Conservation (phyloP, 1,284 basidiomycete species). For the Ustilago hordei region DNA sequence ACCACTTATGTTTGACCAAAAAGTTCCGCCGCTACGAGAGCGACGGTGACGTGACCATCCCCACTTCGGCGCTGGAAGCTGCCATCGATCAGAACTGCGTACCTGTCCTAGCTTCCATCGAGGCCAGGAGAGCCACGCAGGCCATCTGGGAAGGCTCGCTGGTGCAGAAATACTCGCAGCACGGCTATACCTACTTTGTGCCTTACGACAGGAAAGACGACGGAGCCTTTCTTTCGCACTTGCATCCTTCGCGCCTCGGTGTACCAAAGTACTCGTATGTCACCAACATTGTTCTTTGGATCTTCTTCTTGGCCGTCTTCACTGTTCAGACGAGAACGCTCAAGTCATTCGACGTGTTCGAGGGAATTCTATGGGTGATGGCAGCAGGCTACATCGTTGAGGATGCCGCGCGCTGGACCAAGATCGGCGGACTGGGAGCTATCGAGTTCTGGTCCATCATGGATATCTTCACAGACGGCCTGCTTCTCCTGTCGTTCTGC, state of each 20-base stretch:
- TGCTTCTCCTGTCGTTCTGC: conserved; percentile 51
- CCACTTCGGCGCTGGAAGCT: conserved; percentile 56
- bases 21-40: conserved; percentile 53
- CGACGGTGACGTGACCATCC: conserved; percentile 50
- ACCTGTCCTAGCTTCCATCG: conserved; percentile 48
- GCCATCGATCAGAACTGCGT: conserved; percentile 61
- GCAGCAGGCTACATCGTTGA: conserved; percentile 60
- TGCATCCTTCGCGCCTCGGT: conserved; percentile 52
- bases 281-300: conserved; percentile 56
- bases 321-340: conserved; percentile 53
- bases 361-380: conserved; percentile 56
- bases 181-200: conserved; percentile 54
- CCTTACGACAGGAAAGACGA: conserved; percentile 49
- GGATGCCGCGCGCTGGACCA: conserved; percentile 57
- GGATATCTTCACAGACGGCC: conserved; percentile 54
- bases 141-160: conserved; percentile 59
- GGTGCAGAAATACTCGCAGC: conserved; percentile 44
- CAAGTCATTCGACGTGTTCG: conserved; percentile 50
- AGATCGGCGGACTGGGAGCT: conserved; percentile 59
- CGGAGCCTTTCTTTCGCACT: conserved; percentile 53
- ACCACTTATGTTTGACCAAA: conserved; percentile 54
- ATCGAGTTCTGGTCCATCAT: conserved; percentile 61
- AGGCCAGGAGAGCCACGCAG: conserved; percentile 46
- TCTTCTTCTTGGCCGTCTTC: conserved; percentile 59
- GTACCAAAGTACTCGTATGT: conserved; percentile 60